These are phyloP conservation scores for Pythium brachiatum DNA, from an alignment of 352 stramenopile species.

Conservation along the genomic window DNA sequence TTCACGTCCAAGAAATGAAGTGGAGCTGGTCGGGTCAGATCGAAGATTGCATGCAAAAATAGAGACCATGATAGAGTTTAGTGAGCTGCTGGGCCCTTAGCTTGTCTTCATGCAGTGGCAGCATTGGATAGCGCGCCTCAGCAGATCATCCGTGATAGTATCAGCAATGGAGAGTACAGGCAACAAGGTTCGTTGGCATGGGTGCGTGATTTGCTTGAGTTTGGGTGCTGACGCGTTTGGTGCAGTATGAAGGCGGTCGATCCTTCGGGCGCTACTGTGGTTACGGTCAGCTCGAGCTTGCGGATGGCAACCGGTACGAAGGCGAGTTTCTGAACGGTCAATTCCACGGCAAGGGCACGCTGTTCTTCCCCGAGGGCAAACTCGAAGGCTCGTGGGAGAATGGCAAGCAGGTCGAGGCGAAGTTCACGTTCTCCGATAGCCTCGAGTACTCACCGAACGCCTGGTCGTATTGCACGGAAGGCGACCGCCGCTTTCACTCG, in stretches of 20 bases:
- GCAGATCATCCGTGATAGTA: too few relatives aligned
- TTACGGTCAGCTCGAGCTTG: slow-evolving; percentile 46
- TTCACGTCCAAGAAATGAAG: slow-evolving; percentile 56
- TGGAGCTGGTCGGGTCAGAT: background rate
- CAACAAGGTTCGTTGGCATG: slow-evolving; percentile 12
- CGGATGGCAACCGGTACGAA: slow-evolving; percentile 72
- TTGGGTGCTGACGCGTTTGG: background rate
- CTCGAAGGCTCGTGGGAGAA: slow-evolving; percentile 66
- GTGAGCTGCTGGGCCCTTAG: too few relatives aligned
- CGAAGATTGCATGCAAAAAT: slow-evolving; percentile 13
- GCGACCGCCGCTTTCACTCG: slow-evolving; percentile 68
- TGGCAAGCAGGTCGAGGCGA: slow-evolving; percentile 75
- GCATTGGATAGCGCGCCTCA: too few relatives aligned
- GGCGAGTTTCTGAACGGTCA: slow-evolving; percentile 78
- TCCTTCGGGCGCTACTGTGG: slow-evolving; percentile 67
- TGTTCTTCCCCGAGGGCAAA: slow-evolving; percentile 67
- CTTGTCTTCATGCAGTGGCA: too few relatives aligned
- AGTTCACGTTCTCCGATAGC: slow-evolving; percentile 76
- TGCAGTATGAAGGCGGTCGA: slow-evolving; percentile 53
- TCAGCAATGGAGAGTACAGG: slow-evolving; percentile 17
- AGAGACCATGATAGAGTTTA: background rate
- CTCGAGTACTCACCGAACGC: slow-evolving; percentile 57
- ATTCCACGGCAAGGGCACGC: slow-evolving; percentile 72
- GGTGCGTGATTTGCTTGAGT: background rate
- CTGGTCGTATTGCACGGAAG: slow-evolving; percentile 65